Evolutionary conservation across 352 stramenopile species (phyloP), one percentile per base, ranked within the genome.

Genomic region (Pythium scleroteichum): DNA sequence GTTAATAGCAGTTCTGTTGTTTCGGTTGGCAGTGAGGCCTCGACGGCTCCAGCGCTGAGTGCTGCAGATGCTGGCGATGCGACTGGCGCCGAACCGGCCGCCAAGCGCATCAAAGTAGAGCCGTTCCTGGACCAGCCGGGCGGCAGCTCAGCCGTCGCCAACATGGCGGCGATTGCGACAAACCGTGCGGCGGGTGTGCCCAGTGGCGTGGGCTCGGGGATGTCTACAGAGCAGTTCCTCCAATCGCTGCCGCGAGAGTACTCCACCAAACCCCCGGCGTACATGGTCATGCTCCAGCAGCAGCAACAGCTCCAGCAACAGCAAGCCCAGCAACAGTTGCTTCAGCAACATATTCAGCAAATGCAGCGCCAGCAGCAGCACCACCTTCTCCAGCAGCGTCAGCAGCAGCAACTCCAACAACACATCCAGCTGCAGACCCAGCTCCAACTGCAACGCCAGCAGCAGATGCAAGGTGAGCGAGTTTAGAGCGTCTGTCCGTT

Each of bases 51-150:
- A 3, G 24, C 40, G 24, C 40, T 33, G 50, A 32, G 39, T 26
- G 29, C 38, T 24, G 9, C 29, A 53, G 41, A 12, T 19, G 72
- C 17, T 20, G 46, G 29, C 29, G 23, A 20, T 3, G 23, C 26
- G 8, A 49, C 39, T 2, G 55, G 44, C 5, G 59, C 32, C 9
- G 46, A 54, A 39, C 51, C 49, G 22, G 24, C 61, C 35, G 54
- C 61, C 5, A 83, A 86, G 56, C 62, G 71, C 38, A 62, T 76
- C 22, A 70, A 71, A 38, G 67, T 71, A 39, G 69, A 85, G 16
- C 41, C 39, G 2, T 9, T 3, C 6, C 10, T 29, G 22, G 22
- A 56, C 39, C 20, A 27, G 22, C 14, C 35, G 38, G 32, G 1
- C 10, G 46, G 26, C 32, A 66, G 63, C 47, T 26, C 59, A 14